These are phyloP conservation scores for Lepidium didymum DNA, from an alignment of 345 rosid genomes.

Conservation along the genomic window DNA sequence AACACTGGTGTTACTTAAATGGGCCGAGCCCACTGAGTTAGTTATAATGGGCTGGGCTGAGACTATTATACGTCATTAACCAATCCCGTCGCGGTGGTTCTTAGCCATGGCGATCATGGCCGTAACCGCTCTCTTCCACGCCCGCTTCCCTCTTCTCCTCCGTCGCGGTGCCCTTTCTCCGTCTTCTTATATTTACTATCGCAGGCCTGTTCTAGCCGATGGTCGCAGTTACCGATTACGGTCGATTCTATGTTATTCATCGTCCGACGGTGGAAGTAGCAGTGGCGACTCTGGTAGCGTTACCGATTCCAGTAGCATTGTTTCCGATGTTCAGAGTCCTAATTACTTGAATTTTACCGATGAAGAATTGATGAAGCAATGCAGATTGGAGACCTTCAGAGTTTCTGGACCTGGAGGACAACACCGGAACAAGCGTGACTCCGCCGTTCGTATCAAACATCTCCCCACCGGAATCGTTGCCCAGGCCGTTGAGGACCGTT, in stretches of 20 bases:
- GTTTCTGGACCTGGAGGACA: constrained; percentile 94
- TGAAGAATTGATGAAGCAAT: constrained; percentile 72
- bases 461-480: constrained; percentile 76
- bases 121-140: constrained; percentile 23
- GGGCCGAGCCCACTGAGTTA: neutral
- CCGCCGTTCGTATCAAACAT: constrained; percentile 87
- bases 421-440: constrained; percentile 94
- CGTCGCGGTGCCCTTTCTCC: constrained; percentile 8
- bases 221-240: neutral
- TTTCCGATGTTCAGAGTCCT: neutral
- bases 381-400: constrained; percentile 62
- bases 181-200: neutral
- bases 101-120: constrained; percentile 25
- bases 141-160: constrained; percentile 20
- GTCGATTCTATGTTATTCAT: constrained; percentile 10
- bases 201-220: neutral
- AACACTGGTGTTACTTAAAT: neutral
- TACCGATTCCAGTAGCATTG: neutral
- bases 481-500: constrained; percentile 85
- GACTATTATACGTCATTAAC: constrained; percentile 9
- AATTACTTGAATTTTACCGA: constrained; percentile 51
- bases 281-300: neutral
- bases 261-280: neutral
- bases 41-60: neutral
- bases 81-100: neutral